phyloP scores from a whole-genome alignment of 495 filamentous ascomycete genomes.

The Coniosporium apollinis region DNA sequence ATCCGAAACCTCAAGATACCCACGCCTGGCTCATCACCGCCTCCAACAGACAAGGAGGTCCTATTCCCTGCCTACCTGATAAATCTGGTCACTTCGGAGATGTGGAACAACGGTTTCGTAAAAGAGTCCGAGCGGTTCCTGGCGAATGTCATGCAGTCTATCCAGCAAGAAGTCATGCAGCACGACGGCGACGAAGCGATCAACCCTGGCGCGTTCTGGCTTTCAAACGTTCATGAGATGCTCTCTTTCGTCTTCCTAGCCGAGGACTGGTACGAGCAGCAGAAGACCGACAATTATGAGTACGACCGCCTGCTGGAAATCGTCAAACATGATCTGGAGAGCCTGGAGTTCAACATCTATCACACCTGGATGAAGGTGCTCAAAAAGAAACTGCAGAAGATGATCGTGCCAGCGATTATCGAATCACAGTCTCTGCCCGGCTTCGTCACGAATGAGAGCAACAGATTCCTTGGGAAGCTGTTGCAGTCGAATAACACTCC shows the following conservation, averaged over 20 bases:
- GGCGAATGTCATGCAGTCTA: constrained; percentile 98
- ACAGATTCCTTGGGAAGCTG: constrained; percentile 93
- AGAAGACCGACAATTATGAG: constrained; percentile 98
- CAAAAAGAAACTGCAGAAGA: constrained; percentile 97
- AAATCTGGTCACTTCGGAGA: constrained; percentile 96
- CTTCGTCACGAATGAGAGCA: constrained; percentile 96
- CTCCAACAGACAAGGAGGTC: constrained; percentile 93
- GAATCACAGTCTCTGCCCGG: constrained; percentile 96
- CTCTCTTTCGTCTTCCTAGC: constrained; percentile 98
- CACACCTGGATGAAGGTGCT: constrained; percentile 99
- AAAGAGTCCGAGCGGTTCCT: constrained; percentile 98
- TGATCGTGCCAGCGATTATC: constrained; percentile 98
- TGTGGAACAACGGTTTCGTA: constrained; percentile 99
- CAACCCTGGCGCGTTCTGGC: constrained; percentile 96
- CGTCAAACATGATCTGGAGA: constrained; percentile 97
- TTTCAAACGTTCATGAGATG: constrained; percentile 99
- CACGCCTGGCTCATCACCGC: constrained; percentile 60
- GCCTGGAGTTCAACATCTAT: constrained; percentile 99
- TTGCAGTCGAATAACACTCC: constrained; percentile 73
- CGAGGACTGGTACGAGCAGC: constrained; percentile 98
- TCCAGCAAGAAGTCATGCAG: constrained; percentile 98
- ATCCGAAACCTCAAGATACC: constrained; percentile 96
- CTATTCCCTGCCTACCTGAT: constrained; percentile 97
- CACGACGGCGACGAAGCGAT: constrained; percentile 94
- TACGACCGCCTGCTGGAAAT: constrained; percentile 97